Evolutionary conservation across 2,329 filamentous ascomycete species (phyloP).

Genomic region (Colletotrichum costaricense): DNA sequence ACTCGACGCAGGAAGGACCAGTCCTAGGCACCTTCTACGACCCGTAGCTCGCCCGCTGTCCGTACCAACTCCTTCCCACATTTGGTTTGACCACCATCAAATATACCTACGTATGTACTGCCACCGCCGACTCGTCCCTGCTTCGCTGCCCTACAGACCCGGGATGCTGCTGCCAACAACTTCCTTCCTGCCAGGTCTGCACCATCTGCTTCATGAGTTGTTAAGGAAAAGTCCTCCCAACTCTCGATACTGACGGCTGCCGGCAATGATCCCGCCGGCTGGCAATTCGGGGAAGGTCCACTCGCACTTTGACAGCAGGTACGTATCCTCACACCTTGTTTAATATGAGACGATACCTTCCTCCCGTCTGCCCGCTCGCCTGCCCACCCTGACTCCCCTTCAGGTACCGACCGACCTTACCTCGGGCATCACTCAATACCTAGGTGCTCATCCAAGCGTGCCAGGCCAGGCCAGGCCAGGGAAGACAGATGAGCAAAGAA

Average conservation of each 20-base stretch:
- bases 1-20: no score
- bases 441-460: not conserved
- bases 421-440: not conserved
- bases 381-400: not conserved
- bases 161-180: no score
- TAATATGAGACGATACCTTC: constrained; percentile 3
- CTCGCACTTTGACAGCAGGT: not conserved
- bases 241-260: not conserved
- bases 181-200: no score
- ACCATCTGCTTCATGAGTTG: no score
- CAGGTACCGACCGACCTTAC: not conserved
- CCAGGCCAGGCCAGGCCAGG: not conserved
- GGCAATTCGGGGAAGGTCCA: not conserved
- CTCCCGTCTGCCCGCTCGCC: not conserved
- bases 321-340: not conserved
- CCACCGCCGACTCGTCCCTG: not conserved
- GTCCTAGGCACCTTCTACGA: no score
- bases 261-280: not conserved
- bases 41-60: not conserved
- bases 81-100: not conserved
- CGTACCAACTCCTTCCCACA: not conserved
- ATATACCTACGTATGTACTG: not conserved
- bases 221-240: no score
- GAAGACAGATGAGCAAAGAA: not conserved
- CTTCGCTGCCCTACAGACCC: not conserved